Evolutionary conservation across 2,329 filamentous ascomycete genomes (phyloP), one percentile per base, ranked within the genome.

Genomic region (Venturia nashicola): DNA sequence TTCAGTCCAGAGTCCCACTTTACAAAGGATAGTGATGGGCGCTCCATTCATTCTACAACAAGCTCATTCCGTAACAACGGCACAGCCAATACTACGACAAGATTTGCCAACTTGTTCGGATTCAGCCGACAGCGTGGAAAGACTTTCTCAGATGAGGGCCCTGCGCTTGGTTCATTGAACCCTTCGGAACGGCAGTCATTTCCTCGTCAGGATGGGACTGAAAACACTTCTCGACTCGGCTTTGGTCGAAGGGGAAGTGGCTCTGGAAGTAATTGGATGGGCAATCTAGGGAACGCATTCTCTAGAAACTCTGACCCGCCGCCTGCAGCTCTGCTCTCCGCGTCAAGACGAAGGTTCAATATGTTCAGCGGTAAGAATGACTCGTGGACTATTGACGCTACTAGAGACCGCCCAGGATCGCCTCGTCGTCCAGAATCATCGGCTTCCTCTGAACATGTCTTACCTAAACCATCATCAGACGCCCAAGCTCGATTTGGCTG

Each of bases 121-220:
- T 85, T 82, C 68, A 83, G 86, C 61, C 84, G 84, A 54, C 80
- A 83, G 63, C 81, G 82, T 34, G 78, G 82, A 5, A 91, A 90
- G 73, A 80, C 80, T 0, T 71, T 80, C 7, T 81, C 83, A 9
- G 82, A 83, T 39, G 81, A 85, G 39, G 86, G 86, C 0, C 86
- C 86, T 6, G 78, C 82, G 0, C 74, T 91, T 8, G 90, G 90
- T 0, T 85, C 82, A 23, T 76, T 92, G 16, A 90, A 89, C 70
- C 76, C 83, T 39, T 82, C 83, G 0, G 88, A 93, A 71, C 91
- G 88, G 69, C 88, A 90, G 70, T 93, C 90, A 0, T 85, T 94
- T 68, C 90, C 90, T 6, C 77, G 83, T 43, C 80, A 85, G 51
- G 79, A 80, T 36, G 72, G 72, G 59, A 73, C 67, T 6, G 70